Evolutionary conservation across 306 rosid species (phyloP).

Genomic region (Casuarina glauca): DNA sequence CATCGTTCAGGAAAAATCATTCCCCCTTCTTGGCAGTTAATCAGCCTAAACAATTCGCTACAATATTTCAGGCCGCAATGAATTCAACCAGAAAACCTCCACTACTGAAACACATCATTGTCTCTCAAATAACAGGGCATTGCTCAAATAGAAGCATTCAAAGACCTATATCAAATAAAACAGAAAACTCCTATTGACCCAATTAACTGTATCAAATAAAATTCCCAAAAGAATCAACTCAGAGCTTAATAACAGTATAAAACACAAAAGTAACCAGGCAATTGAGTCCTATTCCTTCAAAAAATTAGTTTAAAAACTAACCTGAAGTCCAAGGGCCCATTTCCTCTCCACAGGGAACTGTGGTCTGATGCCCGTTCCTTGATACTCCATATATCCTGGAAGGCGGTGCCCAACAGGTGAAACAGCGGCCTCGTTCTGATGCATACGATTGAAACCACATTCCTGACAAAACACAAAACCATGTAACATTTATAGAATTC

Average conservation of each 20-base stretch:
- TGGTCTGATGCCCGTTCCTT: conserved; percentile 57
- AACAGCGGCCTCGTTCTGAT: conserved; percentile 51
- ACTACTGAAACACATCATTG: conserved; percentile 21
- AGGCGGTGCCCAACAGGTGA: conserved; percentile 71
- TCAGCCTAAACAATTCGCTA: not conserved
- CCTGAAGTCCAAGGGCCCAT: conserved; percentile 99
- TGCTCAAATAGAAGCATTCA: conserved; percentile 17
- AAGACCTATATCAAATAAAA: conserved; percentile 11
- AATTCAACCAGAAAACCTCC: conserved; percentile 26
- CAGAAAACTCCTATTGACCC: conserved; percentile 10
- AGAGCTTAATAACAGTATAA: not conserved
- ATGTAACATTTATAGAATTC: not conserved
- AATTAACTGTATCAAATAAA: not conserved
- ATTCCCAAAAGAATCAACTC: not conserved
- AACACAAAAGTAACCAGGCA: not conserved
- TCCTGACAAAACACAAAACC: conserved; percentile 46
- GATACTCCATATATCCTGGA: conserved; percentile 67
- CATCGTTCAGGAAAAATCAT: not conserved
- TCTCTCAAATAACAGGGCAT: conserved; percentile 17
- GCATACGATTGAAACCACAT: conserved; percentile 53
- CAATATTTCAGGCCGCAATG: conserved; percentile 3
- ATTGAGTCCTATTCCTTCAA: not conserved
- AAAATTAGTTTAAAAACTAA: conserved; percentile 37
- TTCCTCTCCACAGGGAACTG: conserved; percentile 81
- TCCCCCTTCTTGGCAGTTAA: not conserved